phyloP scores from a whole-genome alignment of 129 eudicot species.

The Helianthus tuberosus region DNA sequence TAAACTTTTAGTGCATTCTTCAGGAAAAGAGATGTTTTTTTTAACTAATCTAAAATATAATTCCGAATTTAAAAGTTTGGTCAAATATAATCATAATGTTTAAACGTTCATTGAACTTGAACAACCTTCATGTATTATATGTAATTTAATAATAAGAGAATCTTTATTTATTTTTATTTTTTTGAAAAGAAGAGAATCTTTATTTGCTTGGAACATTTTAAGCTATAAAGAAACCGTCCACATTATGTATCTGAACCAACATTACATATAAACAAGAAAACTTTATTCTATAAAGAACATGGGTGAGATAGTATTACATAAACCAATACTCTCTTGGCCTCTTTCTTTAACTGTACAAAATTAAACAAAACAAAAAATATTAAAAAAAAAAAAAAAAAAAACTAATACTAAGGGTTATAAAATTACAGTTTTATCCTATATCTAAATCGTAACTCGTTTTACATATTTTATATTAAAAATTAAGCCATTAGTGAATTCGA shows the following conservation, averaged over 20 bases:
- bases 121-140: background rate
- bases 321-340: background rate
- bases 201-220: slow-evolving; percentile 2
- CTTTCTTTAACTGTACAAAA: background rate
- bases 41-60: background rate
- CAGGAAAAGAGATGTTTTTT: background rate
- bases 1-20: background rate
- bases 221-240: slow-evolving; percentile 28
- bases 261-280: slow-evolving; percentile 4
- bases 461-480: background rate
- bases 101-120: slow-evolving; percentile 27
- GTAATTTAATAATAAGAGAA: slow-evolving; percentile 12
- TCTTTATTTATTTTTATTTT: too few relatives aligned
- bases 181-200: slow-evolving; percentile 18
- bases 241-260: slow-evolving; percentile 18
- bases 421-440: background rate
- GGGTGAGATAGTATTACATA: slow-evolving; percentile 21
- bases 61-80: slow-evolving; percentile 1
- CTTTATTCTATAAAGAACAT: slow-evolving; percentile 29
- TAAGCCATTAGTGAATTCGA: background rate
- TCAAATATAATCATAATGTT: slow-evolving; percentile 35
- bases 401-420: background rate
- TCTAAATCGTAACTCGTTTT: background rate
- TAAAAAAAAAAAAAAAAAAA: too few relatives aligned
- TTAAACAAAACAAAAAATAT: background rate